Evolutionary conservation across 768 basidiomycete species (phyloP), one percentile per base, ranked within the genome.

Genomic region (Suillus plorans): DNA sequence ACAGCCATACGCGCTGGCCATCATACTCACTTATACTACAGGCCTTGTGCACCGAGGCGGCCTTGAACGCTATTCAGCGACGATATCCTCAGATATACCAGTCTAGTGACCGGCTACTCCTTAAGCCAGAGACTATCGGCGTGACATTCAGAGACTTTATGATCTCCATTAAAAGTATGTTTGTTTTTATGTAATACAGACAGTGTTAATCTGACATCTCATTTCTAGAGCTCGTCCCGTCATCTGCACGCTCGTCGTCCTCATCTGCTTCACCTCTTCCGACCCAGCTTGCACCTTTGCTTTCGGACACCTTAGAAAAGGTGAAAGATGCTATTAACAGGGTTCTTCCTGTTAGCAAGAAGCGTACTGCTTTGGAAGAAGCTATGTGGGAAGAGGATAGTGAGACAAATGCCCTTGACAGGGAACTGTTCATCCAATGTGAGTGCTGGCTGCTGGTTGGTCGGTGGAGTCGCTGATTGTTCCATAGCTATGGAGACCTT

Each of bases 11-110:
- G 34, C 34, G 45, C 36, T 59, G 50, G 45, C 59, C 1, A 22
- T 60, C 63, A 34, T 50, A 22, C 36, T 69, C 64, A 65, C 58
- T 42, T 16, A n/a, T 18, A 18, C 22, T 44, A 57, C 69, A 87
- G 96, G 97, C 97, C 0, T 80, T 99, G 5, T 98, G 97, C 70
- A 99, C 97, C 7, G 97, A 99, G 79, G 95, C 97, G 12, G 92
- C 95, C 1, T 76, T 99, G 69, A 99, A 99, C 71, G 97, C 97
- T 0, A 92, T 99, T 28, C 97, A 99, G 73, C 81, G 97, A 64
- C 84, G 91, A 62, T 99, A 99, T 75, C 97, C 97, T 0, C 97
- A 99, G 75, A 95, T 99, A 55, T 99, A 99, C 82, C 91, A 93
- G 77, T 91, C 93, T 5, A 86, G 83, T 39, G 95, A 99, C 66